These are phyloP conservation scores for Dovyalis caffra DNA, from an alignment of 345 rosid genomes.

Conservation along the genomic window DNA sequence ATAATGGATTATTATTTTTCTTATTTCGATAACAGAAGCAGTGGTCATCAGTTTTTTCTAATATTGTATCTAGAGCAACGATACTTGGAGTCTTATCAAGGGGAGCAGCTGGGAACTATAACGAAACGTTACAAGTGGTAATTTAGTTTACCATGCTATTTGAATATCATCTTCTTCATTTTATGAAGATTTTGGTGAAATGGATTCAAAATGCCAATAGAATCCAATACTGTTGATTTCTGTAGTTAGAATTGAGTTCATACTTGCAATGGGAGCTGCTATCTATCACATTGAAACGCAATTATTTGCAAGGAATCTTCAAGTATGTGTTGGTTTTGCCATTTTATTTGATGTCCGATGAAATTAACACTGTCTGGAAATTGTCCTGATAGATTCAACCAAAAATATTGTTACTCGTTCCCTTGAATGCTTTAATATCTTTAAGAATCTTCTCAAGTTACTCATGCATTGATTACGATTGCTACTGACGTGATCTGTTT, in stretches of 20 bases:
- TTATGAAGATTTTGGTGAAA: no score
- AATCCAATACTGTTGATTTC: no score
- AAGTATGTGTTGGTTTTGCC: no score
- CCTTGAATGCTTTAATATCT: not conserved
- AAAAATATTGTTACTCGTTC: not conserved
- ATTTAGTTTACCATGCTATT: not conserved
- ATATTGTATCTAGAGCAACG: constrained; percentile 40
- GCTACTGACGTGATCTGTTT: no score
- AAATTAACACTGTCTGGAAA: no score
- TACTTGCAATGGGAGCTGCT: no score
- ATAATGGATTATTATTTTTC: not conserved
- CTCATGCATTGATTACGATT: not conserved
- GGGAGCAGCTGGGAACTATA: constrained; percentile 23
- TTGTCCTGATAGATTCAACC: not conserved
- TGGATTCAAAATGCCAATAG: no score
- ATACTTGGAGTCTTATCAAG: constrained; percentile 33
- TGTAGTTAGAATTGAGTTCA: no score
- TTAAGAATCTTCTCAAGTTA: not conserved
- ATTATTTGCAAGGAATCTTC: no score
- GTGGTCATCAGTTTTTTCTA: constrained; percentile 40
- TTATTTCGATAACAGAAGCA: constrained; percentile 32
- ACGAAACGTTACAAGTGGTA: constrained; percentile 55
- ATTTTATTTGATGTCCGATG: no score
- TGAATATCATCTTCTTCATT: not conserved
- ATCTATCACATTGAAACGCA: no score